These are phyloP conservation scores for Hypoxylon sp. DNA, from an alignment of 2,329 filamentous ascomycete species.

Conservation along the genomic window DNA sequence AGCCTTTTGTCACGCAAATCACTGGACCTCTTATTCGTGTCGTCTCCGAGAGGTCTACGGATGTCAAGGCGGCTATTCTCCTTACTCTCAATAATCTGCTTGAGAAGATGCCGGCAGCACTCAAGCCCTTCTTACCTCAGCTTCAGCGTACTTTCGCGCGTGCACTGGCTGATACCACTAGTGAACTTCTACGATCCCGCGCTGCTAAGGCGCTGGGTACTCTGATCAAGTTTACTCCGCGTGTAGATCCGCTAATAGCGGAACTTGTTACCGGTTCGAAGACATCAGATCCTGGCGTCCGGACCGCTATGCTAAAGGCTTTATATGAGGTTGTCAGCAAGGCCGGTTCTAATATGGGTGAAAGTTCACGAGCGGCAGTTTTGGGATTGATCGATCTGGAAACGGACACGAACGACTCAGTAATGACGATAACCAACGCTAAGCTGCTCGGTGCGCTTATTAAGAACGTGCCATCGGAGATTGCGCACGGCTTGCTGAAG, in stretches of 20 bases:
- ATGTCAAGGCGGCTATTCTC: conserved; percentile 95
- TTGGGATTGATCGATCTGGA: conserved; percentile 90
- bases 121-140: conserved; percentile 97
- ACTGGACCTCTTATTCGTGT: conserved; percentile 98
- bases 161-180: conserved; percentile 91
- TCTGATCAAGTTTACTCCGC: conserved; percentile 92
- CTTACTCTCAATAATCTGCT: conserved; percentile 93
- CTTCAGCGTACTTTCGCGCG: conserved; percentile 97
- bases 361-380: conserved; percentile 86
- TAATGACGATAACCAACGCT: conserved; percentile 90
- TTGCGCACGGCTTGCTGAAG: conserved; percentile 69
- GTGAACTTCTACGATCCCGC: conserved; percentile 85
- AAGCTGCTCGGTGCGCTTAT: conserved; percentile 90
- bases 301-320: conserved; percentile 95
- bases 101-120: conserved; percentile 93
- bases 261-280: conserved; percentile 97
- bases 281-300: conserved; percentile 87
- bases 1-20: conserved; percentile 96
- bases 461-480: conserved; percentile 82
- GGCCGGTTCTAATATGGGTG: conserved; percentile 94
- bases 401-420: conserved; percentile 76
- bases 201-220: conserved; percentile 95
- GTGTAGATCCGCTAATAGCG: conserved; percentile 91
- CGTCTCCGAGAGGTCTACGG: conserved; percentile 93
- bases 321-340: conserved; percentile 97